phyloP scores from a whole-genome alignment of 345 rosid species.

The Passiflora organensis region DNA sequence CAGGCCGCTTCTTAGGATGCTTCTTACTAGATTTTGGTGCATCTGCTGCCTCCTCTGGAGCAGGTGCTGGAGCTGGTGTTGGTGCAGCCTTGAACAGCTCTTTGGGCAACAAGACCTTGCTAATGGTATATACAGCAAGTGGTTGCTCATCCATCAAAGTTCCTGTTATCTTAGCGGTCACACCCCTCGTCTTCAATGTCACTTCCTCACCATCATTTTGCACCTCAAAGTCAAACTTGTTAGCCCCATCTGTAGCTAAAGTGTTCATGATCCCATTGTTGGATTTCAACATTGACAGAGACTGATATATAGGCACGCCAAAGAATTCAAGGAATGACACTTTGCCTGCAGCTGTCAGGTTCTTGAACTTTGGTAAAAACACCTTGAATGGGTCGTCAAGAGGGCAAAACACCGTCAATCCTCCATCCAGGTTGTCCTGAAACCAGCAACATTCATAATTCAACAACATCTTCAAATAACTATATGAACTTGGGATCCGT shows the following conservation, averaged over 20 bases:
- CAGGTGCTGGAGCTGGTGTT: constrained; percentile 60
- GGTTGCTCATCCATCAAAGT: constrained; percentile 81
- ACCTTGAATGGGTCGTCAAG: constrained; percentile 77
- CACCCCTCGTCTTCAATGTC: constrained; percentile 63
- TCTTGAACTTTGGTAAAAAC: constrained; percentile 71
- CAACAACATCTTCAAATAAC: neutral
- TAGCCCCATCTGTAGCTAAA: constrained; percentile 78
- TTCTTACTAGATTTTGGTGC: constrained; percentile 51
- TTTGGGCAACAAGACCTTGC: constrained; percentile 68
- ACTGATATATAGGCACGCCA: constrained; percentile 68
- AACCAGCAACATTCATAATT: constrained; percentile 1
- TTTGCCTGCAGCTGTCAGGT: constrained; percentile 65
- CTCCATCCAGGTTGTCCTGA: constrained; percentile 73
- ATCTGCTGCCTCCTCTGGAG: constrained; percentile 58
- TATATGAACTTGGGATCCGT: too few relatives aligned
- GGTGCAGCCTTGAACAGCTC: constrained; percentile 73
- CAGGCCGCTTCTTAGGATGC: constrained; percentile 13
- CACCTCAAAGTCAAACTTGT: constrained; percentile 68
- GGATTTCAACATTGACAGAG: constrained; percentile 69
- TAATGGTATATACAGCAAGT: constrained; percentile 55
- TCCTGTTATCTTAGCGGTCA: constrained; percentile 57
- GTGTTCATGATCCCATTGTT: constrained; percentile 91
- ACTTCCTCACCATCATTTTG: constrained; percentile 77
- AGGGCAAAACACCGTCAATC: constrained; percentile 97
- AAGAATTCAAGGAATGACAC: constrained; percentile 66